Evolutionary conservation across 371 early-diverging fungal genomes (phyloP), one percentile per base, ranked within the genome.

Genomic region (Astathelohania contejeani): DNA sequence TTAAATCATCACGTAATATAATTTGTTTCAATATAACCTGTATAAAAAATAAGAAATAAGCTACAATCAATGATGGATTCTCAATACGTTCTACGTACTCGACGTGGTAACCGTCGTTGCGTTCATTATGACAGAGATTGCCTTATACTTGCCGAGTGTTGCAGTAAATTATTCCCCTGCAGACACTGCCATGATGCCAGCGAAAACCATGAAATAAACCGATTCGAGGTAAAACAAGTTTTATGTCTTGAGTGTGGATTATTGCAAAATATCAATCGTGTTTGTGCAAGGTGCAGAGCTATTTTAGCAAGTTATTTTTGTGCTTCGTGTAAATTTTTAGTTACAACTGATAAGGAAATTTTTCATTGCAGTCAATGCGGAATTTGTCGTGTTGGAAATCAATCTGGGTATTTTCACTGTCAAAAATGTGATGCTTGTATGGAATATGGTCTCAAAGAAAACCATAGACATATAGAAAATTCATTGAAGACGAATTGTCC

Each of bases 141-240:
- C 58, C 84, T 85, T 64, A 60, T 95, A 4, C 80, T 83, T 60
- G 86, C 88, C 6, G 80, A 83, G 46, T 92, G 95, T 64, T 95
- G 95, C 70, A 80, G 79, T 40, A 76, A 76, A 51, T 86, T 86
- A 80, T 82, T 78, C 56, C 72, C 85, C 19, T 95, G 95, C 70
- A 79, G 92, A 44, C 83, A 90, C 62, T 95, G 95, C 69, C 95
- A 95, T 67, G 87, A 93, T 66, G 85, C 87, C 38, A 78, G 63
- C 0, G 78, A 79, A 44, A 81, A 81, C 59, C 95, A 94, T 76
- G 69, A 76, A 18, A 83, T 91, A 62, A 79, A 27, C 65, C 80
- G 83, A 53, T 72, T 78, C 42, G 43, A 54, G 24, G 86, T 84
- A 0, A 79, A 78, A 51, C 78, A 77, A 32, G 90, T 92, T 88